phyloP scores from a whole-genome alignment of 192 early-diverging fungal species.

The Chytriomyces confervae region DNA sequence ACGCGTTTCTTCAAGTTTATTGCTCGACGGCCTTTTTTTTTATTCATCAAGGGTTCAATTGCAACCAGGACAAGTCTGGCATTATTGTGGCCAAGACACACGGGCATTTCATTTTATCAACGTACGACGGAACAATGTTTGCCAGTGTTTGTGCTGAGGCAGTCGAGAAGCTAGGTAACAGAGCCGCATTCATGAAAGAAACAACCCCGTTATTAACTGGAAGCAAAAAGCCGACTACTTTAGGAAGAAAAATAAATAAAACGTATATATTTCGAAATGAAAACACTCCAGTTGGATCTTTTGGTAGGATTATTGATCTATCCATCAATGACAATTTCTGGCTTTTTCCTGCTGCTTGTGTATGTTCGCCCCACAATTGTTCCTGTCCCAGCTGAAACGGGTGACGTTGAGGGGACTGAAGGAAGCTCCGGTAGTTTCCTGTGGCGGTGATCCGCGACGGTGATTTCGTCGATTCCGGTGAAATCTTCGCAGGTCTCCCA shows the following conservation, averaged over 20 bases:
- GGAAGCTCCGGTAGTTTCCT: no score
- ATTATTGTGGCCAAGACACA: constrained; percentile 54
- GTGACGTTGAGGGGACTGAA: no score
- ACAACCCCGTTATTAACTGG: neutral
- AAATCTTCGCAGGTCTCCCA: no score
- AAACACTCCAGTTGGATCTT: no score
- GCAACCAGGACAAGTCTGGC: constrained; percentile 48
- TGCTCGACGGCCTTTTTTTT: neutral
- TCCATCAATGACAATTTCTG: no score
- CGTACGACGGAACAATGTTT: constrained; percentile 58
- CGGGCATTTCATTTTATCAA: constrained; percentile 55
- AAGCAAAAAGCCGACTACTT: constrained; percentile 51
- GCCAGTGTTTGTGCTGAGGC: constrained; percentile 60
- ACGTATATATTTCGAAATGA: no score
- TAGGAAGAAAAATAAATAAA: constrained; percentile 60
- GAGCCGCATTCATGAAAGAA: neutral
- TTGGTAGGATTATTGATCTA: no score
- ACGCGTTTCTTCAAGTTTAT: neutral
- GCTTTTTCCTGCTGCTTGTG: no score
- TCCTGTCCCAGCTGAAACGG: no score
- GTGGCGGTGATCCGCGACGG: no score
- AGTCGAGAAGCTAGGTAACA: constrained; percentile 58
- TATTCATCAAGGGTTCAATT: constrained; percentile 8
- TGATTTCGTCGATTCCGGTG: no score
- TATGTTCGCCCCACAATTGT: no score